A percentile compares a stretch with the other conserved stretches of the same genome.
phyloP scores from a whole-genome alignment of 331 rosid species.

The Erythrophleum ivorense region DNA sequence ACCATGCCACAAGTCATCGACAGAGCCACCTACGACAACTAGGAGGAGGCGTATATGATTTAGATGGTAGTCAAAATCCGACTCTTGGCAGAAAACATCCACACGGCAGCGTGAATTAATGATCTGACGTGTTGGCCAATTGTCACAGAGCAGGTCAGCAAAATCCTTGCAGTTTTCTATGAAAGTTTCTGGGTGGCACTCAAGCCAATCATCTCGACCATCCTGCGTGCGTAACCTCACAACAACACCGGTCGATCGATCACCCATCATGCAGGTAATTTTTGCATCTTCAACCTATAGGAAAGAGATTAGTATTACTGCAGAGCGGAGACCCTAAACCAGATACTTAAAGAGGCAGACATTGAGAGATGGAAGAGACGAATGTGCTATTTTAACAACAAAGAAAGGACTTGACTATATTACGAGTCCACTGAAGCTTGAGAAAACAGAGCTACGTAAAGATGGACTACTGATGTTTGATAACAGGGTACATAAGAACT shows the following conservation, averaged over 20 bases:
- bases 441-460: background rate
- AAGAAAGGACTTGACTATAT: background rate
- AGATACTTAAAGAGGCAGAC: background rate
- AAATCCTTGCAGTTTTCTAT: conserved; percentile 70
- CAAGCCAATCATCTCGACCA: conserved; percentile 86
- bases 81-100: conserved; percentile 51
- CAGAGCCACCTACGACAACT: conserved; percentile 50
- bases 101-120: conserved; percentile 69
- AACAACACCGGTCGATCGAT: conserved; percentile 79
- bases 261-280: conserved; percentile 58
- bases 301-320: conserved; percentile 34
- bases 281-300: conserved; percentile 61
- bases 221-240: conserved; percentile 89
- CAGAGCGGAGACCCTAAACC: conserved; percentile 3
- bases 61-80: conserved; percentile 78
- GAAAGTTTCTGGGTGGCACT: conserved; percentile 73
- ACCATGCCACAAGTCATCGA: conserved; percentile 80
- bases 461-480: background rate
- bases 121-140: conserved; percentile 95
- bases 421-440: background rate
- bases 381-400: background rate
- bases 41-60: conserved; percentile 43
- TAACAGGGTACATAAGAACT: background rate
- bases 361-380: background rate
- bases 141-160: conserved; percentile 83